Evolutionary conservation across 768 basidiomycete species (phyloP).

Genomic region (Sarcodon sp.): DNA sequence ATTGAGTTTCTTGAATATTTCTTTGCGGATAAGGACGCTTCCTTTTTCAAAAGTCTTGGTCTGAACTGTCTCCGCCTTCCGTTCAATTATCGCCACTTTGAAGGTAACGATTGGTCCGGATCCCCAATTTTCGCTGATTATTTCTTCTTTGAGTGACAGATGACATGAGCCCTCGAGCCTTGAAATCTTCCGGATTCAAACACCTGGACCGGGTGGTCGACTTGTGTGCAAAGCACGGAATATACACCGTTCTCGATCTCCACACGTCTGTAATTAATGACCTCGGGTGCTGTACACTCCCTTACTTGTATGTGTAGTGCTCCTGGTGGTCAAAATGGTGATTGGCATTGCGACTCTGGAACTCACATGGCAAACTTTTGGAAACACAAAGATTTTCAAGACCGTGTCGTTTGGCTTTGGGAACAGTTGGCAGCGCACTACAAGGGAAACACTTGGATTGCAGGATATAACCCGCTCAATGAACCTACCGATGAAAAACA

Average conservation of each 20-base stretch:
- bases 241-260: constrained; percentile 73
- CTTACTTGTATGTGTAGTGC: constrained; percentile 14
- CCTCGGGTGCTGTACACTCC: no score
- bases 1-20: constrained; percentile 71
- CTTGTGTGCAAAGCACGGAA: constrained; percentile 60
- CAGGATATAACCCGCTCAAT: constrained; percentile 80
- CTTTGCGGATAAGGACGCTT: constrained; percentile 64
- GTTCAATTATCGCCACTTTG: constrained; percentile 66
- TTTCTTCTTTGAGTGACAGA: constrained; percentile 21
- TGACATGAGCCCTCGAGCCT: constrained; percentile 68
- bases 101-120: constrained; percentile 21
- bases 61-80: constrained; percentile 71
- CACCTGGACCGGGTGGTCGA: constrained; percentile 77
- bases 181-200: constrained; percentile 64
- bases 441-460: constrained; percentile 69
- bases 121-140: neutral
- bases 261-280: constrained; percentile 28
- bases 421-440: constrained; percentile 63
- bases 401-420: constrained; percentile 71
- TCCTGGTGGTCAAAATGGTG: constrained; percentile 62
- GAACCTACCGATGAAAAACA: constrained; percentile 69
- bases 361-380: constrained; percentile 65
- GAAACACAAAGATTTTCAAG: constrained; percentile 79
- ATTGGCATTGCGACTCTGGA: constrained; percentile 72
- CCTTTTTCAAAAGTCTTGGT: constrained; percentile 67